Base-by-base conservation (phyloP, 768 basidiomycete species). In the Austroboletus festivus region DNA sequence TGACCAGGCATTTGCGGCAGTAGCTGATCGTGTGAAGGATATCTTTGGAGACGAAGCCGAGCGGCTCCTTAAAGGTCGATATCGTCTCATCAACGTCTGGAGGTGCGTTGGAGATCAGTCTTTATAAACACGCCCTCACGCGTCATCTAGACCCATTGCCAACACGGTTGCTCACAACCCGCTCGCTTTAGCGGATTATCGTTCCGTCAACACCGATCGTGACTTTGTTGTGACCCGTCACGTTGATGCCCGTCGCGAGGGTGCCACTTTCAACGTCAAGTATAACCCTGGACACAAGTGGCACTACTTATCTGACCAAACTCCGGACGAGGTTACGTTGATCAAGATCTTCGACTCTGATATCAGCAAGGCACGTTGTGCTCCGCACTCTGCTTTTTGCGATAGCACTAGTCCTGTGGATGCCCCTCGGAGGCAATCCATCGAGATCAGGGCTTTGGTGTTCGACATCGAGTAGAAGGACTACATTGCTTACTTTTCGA, bases 321-420 rank as follows among this genome's bases (percentile, higher is more conserved):
- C 28, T 5, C 28, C 5, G 28, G 5, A 28, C 28, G 28, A 76
- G 55, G 66, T 72, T 21, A 60, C 64, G 11, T 53, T 75, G 10
- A 71, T 75, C 61, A 75, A 74, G 61, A 71, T 73, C 58, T 76
- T 67, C 47, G 73, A 76, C 57, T 74, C 74, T 24, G 64, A 69
- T 53, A 56, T 58, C 30, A 65, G 69, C 46, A 64, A 66, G 58
- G 70, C 74, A 20, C 62, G 67, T 23, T 53, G 74, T 44, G 73
- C 74, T 2, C 73, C 74, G 18, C 74, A 76, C 38, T 62, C 69
- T 7, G 74, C 73, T 15, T 76, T 76, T 59, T 40, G 50, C 46
- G 73, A 76, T 50, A 45, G 47, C 9, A 63, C 61, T 1, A 70
- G 67, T 34, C 68, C 70, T 5, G 34, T 38, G 22, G 65, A 69